Evolutionary conservation across 768 basidiomycete genomes (phyloP).

Genomic region (Lentinula detonsa): DNA sequence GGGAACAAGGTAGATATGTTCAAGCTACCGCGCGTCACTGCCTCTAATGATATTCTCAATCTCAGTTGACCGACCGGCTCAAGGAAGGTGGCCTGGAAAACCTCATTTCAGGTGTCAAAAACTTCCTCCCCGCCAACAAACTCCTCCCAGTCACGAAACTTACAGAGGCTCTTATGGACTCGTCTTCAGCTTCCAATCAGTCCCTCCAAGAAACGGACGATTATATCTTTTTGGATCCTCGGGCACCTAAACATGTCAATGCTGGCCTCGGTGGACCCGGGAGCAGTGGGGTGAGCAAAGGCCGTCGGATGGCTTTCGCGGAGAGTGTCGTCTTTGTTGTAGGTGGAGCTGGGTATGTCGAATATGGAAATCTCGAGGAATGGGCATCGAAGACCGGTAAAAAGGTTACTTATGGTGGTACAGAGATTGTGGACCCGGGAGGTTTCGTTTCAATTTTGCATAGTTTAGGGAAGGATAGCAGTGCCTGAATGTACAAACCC

Average conservation of each 20-base stretch:
- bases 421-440: slow-evolving; percentile 88
- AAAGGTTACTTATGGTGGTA: slow-evolving; percentile 89
- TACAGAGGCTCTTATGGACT: slow-evolving; percentile 97
- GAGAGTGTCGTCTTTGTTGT: slow-evolving; percentile 93
- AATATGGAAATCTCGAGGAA: slow-evolving; percentile 94
- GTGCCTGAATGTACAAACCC: not conserved
- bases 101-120: slow-evolving; percentile 95
- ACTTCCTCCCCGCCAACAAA: slow-evolving; percentile 94
- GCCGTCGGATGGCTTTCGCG: slow-evolving; percentile 66
- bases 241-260: slow-evolving; percentile 57
- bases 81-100: slow-evolving; percentile 97
- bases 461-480: slow-evolving; percentile 47
- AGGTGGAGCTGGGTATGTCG: slow-evolving; percentile 95
- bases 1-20: slow-evolving; percentile 68
- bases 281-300: slow-evolving; percentile 36
- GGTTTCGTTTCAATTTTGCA: slow-evolving; percentile 75
- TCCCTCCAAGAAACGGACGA: slow-evolving; percentile 97
- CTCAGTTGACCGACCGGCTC: slow-evolving; percentile 83
- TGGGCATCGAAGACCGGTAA: slow-evolving; percentile 84
- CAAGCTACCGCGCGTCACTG: not conserved
- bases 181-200: slow-evolving; percentile 87
- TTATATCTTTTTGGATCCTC: slow-evolving; percentile 90
- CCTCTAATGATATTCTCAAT: not conserved
- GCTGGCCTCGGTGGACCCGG: slow-evolving; percentile 45
- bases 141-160: slow-evolving; percentile 88